phyloP scores from a whole-genome alignment of 2,329 filamentous ascomycete species.

The Cladosporium colombiae region DNA sequence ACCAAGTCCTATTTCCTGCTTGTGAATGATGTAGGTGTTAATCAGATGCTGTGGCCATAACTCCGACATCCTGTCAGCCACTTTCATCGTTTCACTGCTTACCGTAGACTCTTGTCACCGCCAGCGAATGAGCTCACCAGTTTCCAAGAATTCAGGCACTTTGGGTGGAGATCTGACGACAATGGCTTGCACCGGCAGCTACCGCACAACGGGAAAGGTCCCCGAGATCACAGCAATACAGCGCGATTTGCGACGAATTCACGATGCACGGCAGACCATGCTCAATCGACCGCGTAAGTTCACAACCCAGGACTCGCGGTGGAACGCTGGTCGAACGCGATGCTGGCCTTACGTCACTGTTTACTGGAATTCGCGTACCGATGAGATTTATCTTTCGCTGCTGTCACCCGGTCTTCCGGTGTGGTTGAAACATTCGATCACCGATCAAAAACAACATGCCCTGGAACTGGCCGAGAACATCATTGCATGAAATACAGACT shows the following conservation, averaged over 20 bases:
- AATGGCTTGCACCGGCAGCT: neutral
- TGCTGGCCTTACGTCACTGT: neutral
- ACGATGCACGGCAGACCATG: neutral
- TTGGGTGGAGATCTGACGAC: neutral
- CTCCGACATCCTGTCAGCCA: neutral
- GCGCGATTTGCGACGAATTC: constrained; percentile 3
- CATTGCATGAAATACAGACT: constrained; percentile 5
- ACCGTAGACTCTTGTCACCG: neutral
- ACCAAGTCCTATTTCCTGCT: neutral
- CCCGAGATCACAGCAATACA: neutral
- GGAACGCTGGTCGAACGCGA: neutral
- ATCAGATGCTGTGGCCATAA: neutral
- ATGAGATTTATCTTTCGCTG: neutral
- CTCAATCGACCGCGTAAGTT: neutral
- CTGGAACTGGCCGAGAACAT: constrained; percentile 16
- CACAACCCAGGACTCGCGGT: neutral
- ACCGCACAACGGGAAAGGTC: neutral
- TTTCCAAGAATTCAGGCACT: neutral
- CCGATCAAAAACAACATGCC: neutral
- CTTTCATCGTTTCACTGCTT: neutral
- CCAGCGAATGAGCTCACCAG: neutral
- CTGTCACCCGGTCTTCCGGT: neutral
- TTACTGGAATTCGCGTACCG: neutral
- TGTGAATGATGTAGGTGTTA: neutral
- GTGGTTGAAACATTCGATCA: neutral